Evolutionary conservation across 495 filamentous ascomycete species (phyloP), one percentile per base, ranked within the genome.

Genomic region (Echria macrotheca): DNA sequence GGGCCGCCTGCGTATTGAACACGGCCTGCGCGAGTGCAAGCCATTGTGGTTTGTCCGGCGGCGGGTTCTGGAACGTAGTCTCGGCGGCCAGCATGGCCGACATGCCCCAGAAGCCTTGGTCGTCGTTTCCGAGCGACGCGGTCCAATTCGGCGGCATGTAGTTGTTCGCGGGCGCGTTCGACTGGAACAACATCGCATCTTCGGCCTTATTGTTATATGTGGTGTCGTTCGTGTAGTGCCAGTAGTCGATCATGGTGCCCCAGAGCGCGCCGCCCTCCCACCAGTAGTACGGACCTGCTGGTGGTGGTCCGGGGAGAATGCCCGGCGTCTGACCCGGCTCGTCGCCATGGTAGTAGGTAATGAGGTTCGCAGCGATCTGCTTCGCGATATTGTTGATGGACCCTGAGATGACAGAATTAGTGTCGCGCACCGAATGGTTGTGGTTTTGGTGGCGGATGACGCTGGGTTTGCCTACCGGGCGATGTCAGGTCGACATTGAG

Each of bases 111-210:
- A 85, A 81, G 25, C 59, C 76, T 61, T 87, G 85, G 62, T 91
- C 86, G 54, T 89, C 86, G 53, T 90, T 91, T 40, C 84, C 86
- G 47, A 82, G 75, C 0, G 76, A 75, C 36, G 75, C 72, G 10
- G 80, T 82, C 58, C 87, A 86, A 59, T 91, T 90, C 17, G 44
- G 25, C n/a, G 78, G 83, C 65, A 85, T 82, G 61, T 77, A 88
- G 21, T 52, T 50, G 57, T 87, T 74, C 28, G 75, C 61, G 43
- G 79, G 66, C 2, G 66, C 63, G 17, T 82, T 83, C 40, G 74
- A 71, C 18, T 79, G 65, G 7, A 71, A 70, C 28, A 80, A 68
- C 14, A 79, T 58, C 5, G 74, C 72, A 45, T 71, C 37, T 25
- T 57, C 67, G 19, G 74, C 61, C 10, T 70, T 60, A 33, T 70